Conservation (phyloP, 495 filamentous ascomycete species). For the Neurospora tetrasperma region DNA sequence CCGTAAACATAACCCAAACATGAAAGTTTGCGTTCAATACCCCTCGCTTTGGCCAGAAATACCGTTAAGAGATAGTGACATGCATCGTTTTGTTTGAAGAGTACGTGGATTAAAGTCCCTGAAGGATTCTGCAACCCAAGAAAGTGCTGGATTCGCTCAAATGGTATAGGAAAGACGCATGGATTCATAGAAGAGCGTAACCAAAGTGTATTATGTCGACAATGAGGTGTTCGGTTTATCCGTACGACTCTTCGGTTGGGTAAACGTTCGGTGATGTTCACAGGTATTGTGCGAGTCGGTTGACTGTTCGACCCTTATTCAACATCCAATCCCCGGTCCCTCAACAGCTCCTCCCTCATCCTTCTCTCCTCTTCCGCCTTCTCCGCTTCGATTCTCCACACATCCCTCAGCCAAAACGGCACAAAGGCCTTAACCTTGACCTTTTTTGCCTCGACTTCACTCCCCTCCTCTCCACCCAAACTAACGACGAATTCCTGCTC, state of each 20-base stretch:
- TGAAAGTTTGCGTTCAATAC: no score
- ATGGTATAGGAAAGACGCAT: no score
- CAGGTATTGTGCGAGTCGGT: neutral
- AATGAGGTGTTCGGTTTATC: no score
- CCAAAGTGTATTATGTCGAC: no score
- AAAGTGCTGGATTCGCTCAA: no score
- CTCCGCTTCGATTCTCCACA: constrained; percentile 8
- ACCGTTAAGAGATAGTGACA: no score
- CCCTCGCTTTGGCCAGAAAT: no score
- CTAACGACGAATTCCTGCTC: constrained; percentile 34
- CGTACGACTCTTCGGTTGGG: neutral
- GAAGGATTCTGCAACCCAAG: no score
- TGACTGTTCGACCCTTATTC: neutral
- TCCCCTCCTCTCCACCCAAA: constrained; percentile 12
- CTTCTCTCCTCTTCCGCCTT: constrained; percentile 4
- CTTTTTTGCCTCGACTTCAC: constrained; percentile 26
- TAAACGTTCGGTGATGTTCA: neutral
- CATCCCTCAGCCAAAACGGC: constrained; percentile 59
- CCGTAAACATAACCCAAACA: no score
- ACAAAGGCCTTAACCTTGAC: constrained; percentile 77
- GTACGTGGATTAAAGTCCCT: no score
- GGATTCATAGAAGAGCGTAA: no score
- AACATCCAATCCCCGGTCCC: neutral
- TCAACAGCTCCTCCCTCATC: neutral
- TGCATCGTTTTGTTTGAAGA: no score